Evolutionary conservation across 1,284 basidiomycete genomes (phyloP).

Genomic region (Polyporus tsugae): DNA sequence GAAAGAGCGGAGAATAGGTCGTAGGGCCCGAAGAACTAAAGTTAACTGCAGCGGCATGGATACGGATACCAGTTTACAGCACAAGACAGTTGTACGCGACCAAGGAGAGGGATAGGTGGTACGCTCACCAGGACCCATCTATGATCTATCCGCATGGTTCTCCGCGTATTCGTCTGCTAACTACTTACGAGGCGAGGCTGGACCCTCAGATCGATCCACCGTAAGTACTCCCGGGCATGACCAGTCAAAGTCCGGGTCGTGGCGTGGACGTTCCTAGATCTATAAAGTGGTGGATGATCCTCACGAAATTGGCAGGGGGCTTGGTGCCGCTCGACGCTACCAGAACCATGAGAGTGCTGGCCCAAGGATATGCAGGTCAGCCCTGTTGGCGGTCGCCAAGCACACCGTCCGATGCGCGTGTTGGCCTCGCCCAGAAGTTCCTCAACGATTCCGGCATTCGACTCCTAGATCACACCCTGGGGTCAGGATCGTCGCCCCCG

Average conservation of each 20-base stretch:
- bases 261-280: neutral
- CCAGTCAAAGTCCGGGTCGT: neutral
- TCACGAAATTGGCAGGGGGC: neutral
- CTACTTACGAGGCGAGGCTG: neutral
- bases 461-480: neutral
- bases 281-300: neutral
- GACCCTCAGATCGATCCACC: neutral
- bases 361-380: neutral
- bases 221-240: neutral
- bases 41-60: neutral
- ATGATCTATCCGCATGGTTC: neutral
- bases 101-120: neutral
- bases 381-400: neutral
- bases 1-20: constrained; percentile 1
- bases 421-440: neutral
- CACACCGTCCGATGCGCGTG: neutral
- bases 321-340: neutral
- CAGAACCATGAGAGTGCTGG: neutral
- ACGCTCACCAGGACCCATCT: neutral
- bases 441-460: too few relatives aligned
- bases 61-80: neutral
- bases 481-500: neutral
- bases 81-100: neutral
- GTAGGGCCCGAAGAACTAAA: neutral
- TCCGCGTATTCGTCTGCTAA: neutral